Conservation (phyloP, 1,139 yeast genomes). For the Spencermartinsiella ligniputridi region DNA sequence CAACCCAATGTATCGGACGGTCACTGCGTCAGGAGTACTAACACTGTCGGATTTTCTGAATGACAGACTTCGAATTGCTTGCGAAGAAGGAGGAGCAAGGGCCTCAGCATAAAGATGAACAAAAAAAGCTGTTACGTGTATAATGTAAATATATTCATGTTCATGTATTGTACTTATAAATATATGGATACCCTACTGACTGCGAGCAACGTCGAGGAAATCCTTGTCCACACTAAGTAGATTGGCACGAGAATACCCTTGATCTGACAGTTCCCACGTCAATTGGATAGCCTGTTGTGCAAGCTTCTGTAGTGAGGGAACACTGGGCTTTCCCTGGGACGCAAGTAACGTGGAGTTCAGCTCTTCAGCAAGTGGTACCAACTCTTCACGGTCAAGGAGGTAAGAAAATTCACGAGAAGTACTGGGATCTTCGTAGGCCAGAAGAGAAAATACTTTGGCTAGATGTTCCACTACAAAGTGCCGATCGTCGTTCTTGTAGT, state of each 20-base stretch:
- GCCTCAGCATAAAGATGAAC: too few species aligned
- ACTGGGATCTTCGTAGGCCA: slow-evolving; percentile 50
- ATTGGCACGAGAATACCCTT: slow-evolving; percentile 29
- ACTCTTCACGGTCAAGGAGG: slow-evolving; percentile 35
- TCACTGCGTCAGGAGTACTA: slow-evolving; percentile 53
- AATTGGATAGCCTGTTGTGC: slow-evolving; percentile 35
- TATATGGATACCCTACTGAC: not conserved
- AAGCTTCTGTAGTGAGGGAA: slow-evolving; percentile 37
- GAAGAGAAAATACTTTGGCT: slow-evolving; percentile 43
- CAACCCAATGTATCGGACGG: slow-evolving; percentile 56
- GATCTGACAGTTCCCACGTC: slow-evolving; percentile 33
- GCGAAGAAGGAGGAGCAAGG: slow-evolving; percentile 17
- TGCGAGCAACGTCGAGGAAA: slow-evolving; percentile 23
- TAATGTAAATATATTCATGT: too few species aligned
- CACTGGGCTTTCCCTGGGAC: slow-evolving; percentile 40
- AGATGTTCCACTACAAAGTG: slow-evolving; percentile 33
- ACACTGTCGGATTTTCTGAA: slow-evolving; percentile 53
- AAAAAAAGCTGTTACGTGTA: too few species aligned
- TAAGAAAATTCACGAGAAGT: slow-evolving; percentile 36
- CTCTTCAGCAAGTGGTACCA: slow-evolving; percentile 40
- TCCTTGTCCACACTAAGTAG: slow-evolving; percentile 37
- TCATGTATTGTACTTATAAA: not conserved
- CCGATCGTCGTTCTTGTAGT: slow-evolving; percentile 33
- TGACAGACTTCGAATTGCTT: slow-evolving; percentile 38
- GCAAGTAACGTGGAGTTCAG: slow-evolving; percentile 42